Conservation (phyloP, 1,284 basidiomycete species). For the Athelia psychrophila region DNA sequence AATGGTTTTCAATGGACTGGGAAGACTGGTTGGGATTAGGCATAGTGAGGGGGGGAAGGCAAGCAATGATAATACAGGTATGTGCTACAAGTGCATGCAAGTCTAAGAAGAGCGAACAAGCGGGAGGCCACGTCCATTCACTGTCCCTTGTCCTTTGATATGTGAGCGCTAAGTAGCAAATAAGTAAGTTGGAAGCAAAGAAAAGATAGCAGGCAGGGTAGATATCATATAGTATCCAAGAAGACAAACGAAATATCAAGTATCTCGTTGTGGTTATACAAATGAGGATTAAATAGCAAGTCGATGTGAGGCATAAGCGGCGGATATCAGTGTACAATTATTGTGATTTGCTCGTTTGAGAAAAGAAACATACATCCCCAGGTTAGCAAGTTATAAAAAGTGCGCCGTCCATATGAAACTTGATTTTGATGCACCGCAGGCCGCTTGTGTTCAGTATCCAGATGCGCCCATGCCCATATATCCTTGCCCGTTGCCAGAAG, state of each 20-base stretch:
- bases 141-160: slow-evolving; percentile 49
- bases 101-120: slow-evolving; percentile 43
- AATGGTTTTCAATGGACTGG: too few species aligned
- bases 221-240: not conserved
- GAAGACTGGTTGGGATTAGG: too few species aligned
- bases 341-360: slow-evolving; percentile 1
- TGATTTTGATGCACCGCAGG: not conserved
- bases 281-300: not conserved
- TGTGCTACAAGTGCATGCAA: slow-evolving; percentile 45
- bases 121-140: slow-evolving; percentile 68
- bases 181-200: slow-evolving; percentile 14
- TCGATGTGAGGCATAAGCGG: not conserved
- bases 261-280: not conserved
- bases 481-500: slow-evolving; percentile 44
- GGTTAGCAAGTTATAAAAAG: slow-evolving; percentile 7
- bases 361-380: slow-evolving; percentile 22
- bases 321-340: not conserved
- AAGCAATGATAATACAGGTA: slow-evolving; percentile 9
- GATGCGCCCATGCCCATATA: slow-evolving; percentile 53
- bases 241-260: not conserved
- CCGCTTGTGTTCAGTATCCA: slow-evolving; percentile 15
- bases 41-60: too few species aligned
- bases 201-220: not conserved
- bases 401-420: not conserved
- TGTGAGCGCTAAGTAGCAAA: slow-evolving; percentile 19